Evolutionary conservation across 768 basidiomycete genomes (phyloP), one percentile per base, ranked within the genome.

Genomic region (Sporobolomyces pararoseus): DNA sequence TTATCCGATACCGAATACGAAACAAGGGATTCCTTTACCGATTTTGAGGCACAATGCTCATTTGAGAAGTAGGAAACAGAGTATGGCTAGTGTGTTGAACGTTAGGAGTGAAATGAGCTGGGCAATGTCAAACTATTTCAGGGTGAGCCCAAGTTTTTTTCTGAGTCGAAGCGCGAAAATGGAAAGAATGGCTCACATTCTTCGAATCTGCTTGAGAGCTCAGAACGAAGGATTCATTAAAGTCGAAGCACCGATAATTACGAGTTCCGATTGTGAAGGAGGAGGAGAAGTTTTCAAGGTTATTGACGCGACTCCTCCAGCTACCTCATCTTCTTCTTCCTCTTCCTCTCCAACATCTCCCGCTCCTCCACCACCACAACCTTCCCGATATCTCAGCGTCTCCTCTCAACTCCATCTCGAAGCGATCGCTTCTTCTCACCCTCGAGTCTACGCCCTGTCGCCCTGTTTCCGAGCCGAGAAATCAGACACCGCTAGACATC

Each of bases 361-460:
- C 86, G 95, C 34, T 94, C 96, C 79, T 87, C 62, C 63, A 21
- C 66, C 65, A 76, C 52, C 78, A 69, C 58, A 7, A 2, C 23
- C 71, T 3, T 49, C 72, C 13, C 78, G 92, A 23, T 89, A 89
- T 78, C 84, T 99, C 35, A 95, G 94, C 2, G 96, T 98, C 12
- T 97, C 94, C 1, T 89, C 92, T 42, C 96, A 99, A 79, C 84
- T 99, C 6, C 95, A 99, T 78, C 86, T 98, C 37, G 96, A 99
- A 79, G 88, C 89, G 9, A 82, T 96, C 58, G 85, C 90, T 13
- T 83, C 86, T 10, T 84, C 90, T 0, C 80, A 94, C 23, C 84
- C 88, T 0, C 86, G 94, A 25, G 89, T 90, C 1, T 99, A 93
- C 81, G 94, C 94, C 1, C 85, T 99, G 29, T 88, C 90, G 0